Evolutionary conservation across 169 alveolate genomes (phyloP).

Genomic region (Plasmodium gonderi): DNA sequence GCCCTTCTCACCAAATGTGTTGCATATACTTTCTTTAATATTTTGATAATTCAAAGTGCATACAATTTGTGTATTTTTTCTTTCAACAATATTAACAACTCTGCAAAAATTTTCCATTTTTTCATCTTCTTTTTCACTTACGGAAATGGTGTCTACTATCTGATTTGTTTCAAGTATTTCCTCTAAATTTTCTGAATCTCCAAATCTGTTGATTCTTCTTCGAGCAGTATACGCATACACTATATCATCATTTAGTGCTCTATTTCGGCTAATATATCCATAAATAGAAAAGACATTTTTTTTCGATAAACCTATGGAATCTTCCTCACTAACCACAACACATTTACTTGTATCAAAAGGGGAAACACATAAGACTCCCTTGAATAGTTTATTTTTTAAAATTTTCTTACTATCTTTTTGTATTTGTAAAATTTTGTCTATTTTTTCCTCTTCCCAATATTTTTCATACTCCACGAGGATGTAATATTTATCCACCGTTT

Average conservation of each 20-base stretch:
- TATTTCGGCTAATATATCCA: slow-evolving; percentile 85
- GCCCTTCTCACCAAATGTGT: slow-evolving; percentile 24
- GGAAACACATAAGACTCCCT: slow-evolving; percentile 53
- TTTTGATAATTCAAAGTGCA: slow-evolving; percentile 46
- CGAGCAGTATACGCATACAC: slow-evolving; percentile 80
- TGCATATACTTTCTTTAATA: slow-evolving; percentile 34
- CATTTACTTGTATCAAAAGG: slow-evolving; percentile 70
- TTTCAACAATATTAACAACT: slow-evolving; percentile 49
- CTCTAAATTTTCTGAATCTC: not conserved
- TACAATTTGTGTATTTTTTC: slow-evolving; percentile 20
- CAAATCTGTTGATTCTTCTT: slow-evolving; percentile 40
- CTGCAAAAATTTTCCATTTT: slow-evolving; percentile 32
- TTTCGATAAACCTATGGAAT: not conserved
- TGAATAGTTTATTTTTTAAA: slow-evolving; percentile 17
- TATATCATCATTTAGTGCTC: slow-evolving; percentile 84
- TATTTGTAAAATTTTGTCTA: slow-evolving; percentile 8
- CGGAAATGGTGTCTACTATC: not conserved
- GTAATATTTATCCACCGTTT: slow-evolving; percentile 7
- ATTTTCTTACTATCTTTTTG: slow-evolving; percentile 3
- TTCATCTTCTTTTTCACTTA: slow-evolving; percentile 1
- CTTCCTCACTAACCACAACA: slow-evolving; percentile 35
- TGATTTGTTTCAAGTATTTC: not conserved
- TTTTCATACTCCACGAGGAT: slow-evolving; percentile 44
- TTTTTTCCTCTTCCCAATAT: slow-evolving; percentile 47
- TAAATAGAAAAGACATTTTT: slow-evolving; percentile 63